Percentiles rank a stretch among this genome's conserved stretches.
Conservation (phyloP, 208 protist genomes). For the Leishmania martiniquensis region DNA sequence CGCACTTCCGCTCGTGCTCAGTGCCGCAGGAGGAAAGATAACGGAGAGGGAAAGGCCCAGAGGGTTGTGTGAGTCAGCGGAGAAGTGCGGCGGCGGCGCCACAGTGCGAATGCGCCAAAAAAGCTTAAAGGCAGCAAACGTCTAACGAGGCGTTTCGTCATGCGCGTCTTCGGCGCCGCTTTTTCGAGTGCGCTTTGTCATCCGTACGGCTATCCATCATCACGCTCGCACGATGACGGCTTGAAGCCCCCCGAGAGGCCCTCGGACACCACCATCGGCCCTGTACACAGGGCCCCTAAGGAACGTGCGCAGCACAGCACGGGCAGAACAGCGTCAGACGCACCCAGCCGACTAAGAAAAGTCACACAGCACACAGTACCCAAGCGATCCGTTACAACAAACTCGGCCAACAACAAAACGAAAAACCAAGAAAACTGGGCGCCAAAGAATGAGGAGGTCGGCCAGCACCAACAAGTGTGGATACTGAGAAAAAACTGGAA, state of each 20-base stretch:
- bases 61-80: background rate
- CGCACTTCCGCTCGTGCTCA: background rate
- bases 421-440: too few relatives aligned
- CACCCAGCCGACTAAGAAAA: too few relatives aligned
- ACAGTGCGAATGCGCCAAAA: background rate
- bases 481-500: too few relatives aligned
- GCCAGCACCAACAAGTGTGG: too few relatives aligned
- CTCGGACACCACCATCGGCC: background rate
- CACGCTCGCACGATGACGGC: background rate
- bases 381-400: too few relatives aligned
- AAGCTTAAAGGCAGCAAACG: background rate
- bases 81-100: background rate
- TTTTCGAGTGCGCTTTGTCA: background rate
- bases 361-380: too few relatives aligned
- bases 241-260: background rate
- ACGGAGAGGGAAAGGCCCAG: background rate
- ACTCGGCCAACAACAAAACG: too few relatives aligned
- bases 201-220: background rate
- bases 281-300: too few relatives aligned
- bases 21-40: conserved; percentile 6
- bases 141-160: background rate
- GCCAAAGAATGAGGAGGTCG: too few relatives aligned
- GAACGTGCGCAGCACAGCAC: too few relatives aligned
- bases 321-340: too few relatives aligned
- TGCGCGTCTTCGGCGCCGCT: background rate